Evolutionary conservation across 2,329 filamentous ascomycete species (phyloP), one percentile per base, ranked within the genome.

Genomic region (Scedosporium minutisporum): DNA sequence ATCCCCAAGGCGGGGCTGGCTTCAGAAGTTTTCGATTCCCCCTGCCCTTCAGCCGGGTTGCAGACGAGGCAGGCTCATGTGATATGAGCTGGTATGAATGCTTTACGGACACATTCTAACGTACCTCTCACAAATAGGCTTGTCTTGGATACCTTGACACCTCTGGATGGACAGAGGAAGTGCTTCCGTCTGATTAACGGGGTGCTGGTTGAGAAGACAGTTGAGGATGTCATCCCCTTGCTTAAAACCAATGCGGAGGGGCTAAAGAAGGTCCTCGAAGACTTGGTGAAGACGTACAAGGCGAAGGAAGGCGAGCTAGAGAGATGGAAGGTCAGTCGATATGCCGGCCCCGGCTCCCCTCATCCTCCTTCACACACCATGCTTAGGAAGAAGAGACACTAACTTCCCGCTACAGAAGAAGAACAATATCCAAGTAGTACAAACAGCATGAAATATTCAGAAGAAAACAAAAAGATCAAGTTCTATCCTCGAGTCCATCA

Each of bases 181-280:
- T 97, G 93, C 78, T 99, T 97, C 78, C 93, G 95, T 69, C 91
- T 99, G 85, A 96, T 99, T 75, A 97, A 99, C 75, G 95, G 95
- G 57, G 93, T 97, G 25, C 80, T 99, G 64, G 91, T 96, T 62
- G 95, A 99, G 79, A 85, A 93, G 68, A 97, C 93, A 16, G 91
- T 99, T 68, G 83, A 91, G 75, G 95, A 97, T 74, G 91, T 99
- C 12, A 82, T 96, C 62, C 95, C 95, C 5, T 90, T 91, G 27
- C 81, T 99, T 65, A 88, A 91, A 78, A 97, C 92, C 21, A 97
- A 99, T 73, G 90, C 91, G 27, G 93, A 97, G 66, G 93, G 95
- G 1, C 74, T 99, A 72, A 95, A 89, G 77, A 96, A 96, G 77
- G 92, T 97, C 33, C 80, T 97, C 62, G 93, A 97, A 66, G 93